Conservation (phyloP, 768 basidiomycete genomes). For the Russula vinacea region DNA sequence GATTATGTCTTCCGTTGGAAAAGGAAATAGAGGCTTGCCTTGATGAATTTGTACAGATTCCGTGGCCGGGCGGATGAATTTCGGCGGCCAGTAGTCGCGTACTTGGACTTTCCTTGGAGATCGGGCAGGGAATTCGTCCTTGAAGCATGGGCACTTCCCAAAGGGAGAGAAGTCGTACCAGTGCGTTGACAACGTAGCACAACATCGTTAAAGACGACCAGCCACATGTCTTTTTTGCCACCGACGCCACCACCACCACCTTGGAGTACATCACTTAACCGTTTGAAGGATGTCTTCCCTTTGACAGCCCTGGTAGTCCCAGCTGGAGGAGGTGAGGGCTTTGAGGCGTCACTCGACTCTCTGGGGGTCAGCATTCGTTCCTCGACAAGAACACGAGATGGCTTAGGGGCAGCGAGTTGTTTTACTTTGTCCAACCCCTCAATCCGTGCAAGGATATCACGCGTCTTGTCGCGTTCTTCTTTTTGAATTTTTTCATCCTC, state of each 20-base stretch:
- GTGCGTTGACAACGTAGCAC: constrained; percentile 87
- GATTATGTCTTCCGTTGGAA: constrained; percentile 18
- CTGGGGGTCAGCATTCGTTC: constrained; percentile 57
- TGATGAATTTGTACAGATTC: constrained; percentile 91
- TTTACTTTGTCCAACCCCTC: constrained; percentile 94
- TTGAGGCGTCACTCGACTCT: constrained; percentile 30
- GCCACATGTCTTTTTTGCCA: constrained; percentile 86
- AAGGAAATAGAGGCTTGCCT: constrained; percentile 47
- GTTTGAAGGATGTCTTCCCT: constrained; percentile 83
- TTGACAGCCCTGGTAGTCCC: constrained; percentile 56
- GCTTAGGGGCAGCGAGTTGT: constrained; percentile 88
- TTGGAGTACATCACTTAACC: constrained; percentile 84
- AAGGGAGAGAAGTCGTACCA: constrained; percentile 80
- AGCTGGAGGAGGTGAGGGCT: constrained; percentile 38
- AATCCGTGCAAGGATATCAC: constrained; percentile 93
- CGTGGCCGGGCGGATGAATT: constrained; percentile 76
- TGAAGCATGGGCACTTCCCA: constrained; percentile 64
- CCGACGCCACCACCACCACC: constrained; percentile 48
- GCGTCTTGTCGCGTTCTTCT: constrained; percentile 92
- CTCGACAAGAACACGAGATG: constrained; percentile 81
- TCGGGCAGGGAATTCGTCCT: constrained; percentile 81
- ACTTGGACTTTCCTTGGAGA: constrained; percentile 77
- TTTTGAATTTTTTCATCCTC: constrained; percentile 98
- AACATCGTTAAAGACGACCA: constrained; percentile 95
- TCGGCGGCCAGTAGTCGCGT: constrained; percentile 75